Evolutionary conservation across 306 rosid species (phyloP).

Genomic region (Acacia confusa): DNA sequence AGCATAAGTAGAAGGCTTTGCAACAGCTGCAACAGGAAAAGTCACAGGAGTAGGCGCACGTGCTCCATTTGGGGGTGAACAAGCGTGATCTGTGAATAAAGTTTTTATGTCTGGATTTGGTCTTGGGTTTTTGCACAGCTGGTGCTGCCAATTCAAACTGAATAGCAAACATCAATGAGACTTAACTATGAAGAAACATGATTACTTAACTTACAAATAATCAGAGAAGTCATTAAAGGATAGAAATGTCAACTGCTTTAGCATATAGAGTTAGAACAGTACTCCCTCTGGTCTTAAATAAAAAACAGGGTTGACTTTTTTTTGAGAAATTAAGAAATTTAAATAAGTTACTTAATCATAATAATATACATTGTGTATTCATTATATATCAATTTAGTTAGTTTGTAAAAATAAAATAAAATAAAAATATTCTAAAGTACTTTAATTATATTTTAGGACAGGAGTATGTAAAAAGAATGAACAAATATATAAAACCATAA

Average conservation of each 20-base stretch:
- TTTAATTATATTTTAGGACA: too few species aligned
- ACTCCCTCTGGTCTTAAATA: too few species aligned
- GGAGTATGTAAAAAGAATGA: constrained; percentile 8
- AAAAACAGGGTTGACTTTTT: too few species aligned
- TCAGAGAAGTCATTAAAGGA: neutral
- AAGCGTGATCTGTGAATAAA: constrained; percentile 63
- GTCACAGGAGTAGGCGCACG: constrained; percentile 44
- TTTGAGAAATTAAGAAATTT: too few species aligned
- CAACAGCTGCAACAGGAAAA: constrained; percentile 48
- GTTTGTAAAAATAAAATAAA: too few species aligned
- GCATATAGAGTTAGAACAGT: neutral
- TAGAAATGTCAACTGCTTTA: neutral
- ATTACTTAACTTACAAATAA: constrained; percentile 10
- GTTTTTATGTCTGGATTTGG: constrained; percentile 62
- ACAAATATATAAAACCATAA: neutral
- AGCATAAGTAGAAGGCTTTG: constrained; percentile 56
- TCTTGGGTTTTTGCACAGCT: constrained; percentile 58
- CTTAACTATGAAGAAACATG: neutral
- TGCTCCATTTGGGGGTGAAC: constrained; percentile 56
- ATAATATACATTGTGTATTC: too few species aligned
- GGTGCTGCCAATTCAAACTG: constrained; percentile 96
- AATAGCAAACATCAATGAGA: constrained; percentile 12
- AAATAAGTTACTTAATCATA: too few species aligned
- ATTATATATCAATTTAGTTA: too few species aligned
- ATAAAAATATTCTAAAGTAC: too few species aligned